Evolutionary conservation across 805 yeast genomes (phyloP), one percentile per base, ranked within the genome.

Genomic region (Saturnispora saitoi): DNA sequence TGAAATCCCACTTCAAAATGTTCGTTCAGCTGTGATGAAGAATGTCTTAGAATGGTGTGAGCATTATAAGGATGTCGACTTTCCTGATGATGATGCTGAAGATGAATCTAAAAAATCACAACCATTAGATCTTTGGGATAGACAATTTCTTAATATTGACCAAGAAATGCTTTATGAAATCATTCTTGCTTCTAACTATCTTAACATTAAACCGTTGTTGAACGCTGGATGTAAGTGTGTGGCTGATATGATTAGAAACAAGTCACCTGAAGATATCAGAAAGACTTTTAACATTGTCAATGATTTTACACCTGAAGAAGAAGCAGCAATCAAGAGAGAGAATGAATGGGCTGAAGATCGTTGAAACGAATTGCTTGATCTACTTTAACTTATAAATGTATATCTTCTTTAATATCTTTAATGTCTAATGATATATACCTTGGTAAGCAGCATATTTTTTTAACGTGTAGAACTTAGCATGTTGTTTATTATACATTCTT

Each of bases 31-130:
- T 15, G 95, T 91, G 19, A 73, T 91, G 68, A 80, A 84, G 64
- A 88, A 89, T 63, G 91, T 91, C n/a, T 72, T 91, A 47, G 96
- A 91, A 63, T 91, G 96, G 95, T 89, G 96, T 59, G 95, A 86
- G 61, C 93, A 91, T 65, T 96, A 91, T 71, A 85, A 83, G 65
- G 89, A 86, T 62, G 77, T 85, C 9, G 72, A 72, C 17, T 82
- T 82, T 66, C 86, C 86, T 17, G 88, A 81, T 53, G 80, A 76
- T 43, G 90, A 83, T 47, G 87, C 80, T 50, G 96, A 87, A 54
- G 90, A 84, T 47, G 95, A 87, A 56, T 77, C 86, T 22, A 80
- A 85, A 64, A 86, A 86, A 62, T 76, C 91, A n/a, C 88, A 89
- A 2, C 96, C 95, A 3, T 88, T 91, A 45, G 91, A 85, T 53